phyloP scores from a whole-genome alignment of 2,329 filamentous ascomycete species.

The Penicillium aurantiogriseum region DNA sequence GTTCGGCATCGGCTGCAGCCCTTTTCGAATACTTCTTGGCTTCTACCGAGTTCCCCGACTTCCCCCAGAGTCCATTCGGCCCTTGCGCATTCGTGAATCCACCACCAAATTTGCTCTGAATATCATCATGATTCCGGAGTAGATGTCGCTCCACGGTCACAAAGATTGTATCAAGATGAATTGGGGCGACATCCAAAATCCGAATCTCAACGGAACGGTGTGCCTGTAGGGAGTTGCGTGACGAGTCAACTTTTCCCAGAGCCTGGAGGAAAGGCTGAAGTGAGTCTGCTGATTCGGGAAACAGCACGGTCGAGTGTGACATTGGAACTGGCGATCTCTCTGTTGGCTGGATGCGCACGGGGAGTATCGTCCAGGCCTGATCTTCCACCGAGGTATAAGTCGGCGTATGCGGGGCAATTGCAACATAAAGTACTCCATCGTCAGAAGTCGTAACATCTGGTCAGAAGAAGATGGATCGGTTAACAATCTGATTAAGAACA shows the following conservation, averaged over 20 bases:
- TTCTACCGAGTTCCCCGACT: constrained; percentile 31
- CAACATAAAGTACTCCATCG: constrained; percentile 43
- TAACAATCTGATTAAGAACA: constrained; percentile 3
- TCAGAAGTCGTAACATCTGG: constrained; percentile 23
- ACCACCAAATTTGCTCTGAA: constrained; percentile 77
- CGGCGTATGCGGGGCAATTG: constrained; percentile 48
- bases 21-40: constrained; percentile 37
- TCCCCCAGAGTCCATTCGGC: constrained; percentile 42
- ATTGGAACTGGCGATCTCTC: constrained; percentile 56
- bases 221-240: constrained; percentile 69
- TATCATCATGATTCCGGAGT: constrained; percentile 74
- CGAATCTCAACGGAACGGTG: constrained; percentile 80
- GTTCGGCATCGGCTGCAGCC: constrained; percentile 47
- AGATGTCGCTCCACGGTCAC: constrained; percentile 81
- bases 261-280: constrained; percentile 76
- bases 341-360: constrained; percentile 58
- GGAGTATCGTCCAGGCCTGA: constrained; percentile 80
- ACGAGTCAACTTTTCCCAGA: constrained; percentile 71
- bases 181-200: constrained; percentile 74
- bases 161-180: constrained; percentile 80
- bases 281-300: constrained; percentile 69
- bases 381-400: constrained; percentile 52
- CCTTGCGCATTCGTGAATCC: constrained; percentile 49
- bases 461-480: neutral
- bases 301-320: constrained; percentile 73